phyloP scores from a whole-genome alignment of 78 protist species.

The Chrysochromulina tobinii region DNA sequence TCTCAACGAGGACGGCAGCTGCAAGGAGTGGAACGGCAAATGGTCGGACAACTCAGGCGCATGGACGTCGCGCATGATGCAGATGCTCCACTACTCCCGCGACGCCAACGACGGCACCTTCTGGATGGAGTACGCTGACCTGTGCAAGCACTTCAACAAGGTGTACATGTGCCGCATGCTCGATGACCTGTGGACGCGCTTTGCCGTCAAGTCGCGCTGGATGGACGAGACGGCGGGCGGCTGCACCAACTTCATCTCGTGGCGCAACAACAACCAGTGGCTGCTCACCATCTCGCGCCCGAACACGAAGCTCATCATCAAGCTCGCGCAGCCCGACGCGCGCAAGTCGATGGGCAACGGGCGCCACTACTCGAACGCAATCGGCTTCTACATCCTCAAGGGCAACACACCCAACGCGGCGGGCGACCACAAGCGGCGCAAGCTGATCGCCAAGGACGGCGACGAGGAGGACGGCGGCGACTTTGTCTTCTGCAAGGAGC shows the following conservation, averaged over 20 bases:
- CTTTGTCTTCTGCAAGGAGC: neutral
- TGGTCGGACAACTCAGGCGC: neutral
- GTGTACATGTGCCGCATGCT: constrained; percentile 28
- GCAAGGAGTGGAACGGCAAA: neutral
- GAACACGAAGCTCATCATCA: neutral
- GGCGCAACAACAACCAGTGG: constrained; percentile 25
- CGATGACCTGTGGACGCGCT: constrained; percentile 26
- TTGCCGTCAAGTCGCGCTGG: neutral
- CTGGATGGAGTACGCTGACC: constrained; percentile 19
- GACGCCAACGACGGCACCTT: neutral
- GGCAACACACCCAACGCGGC: neutral
- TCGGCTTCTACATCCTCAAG: neutral
- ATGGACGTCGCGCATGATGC: neutral
- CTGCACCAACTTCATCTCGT: constrained; percentile 7
- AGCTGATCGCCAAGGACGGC: neutral
- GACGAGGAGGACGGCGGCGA: constrained; percentile 27
- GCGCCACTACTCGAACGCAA: constrained; percentile 4
- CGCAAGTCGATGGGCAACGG: neutral
- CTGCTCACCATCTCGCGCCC: neutral
- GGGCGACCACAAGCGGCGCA: neutral
- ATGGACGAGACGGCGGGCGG: constrained; percentile 30
- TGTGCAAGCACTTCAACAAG: constrained; percentile 8
- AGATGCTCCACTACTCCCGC: constrained; percentile 1
- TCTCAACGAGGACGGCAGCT: neutral
- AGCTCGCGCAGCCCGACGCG: constrained; percentile 5